These are phyloP conservation scores for Penicillium arizonense DNA, from an alignment of 495 filamentous ascomycete species.

Conservation along the genomic window DNA sequence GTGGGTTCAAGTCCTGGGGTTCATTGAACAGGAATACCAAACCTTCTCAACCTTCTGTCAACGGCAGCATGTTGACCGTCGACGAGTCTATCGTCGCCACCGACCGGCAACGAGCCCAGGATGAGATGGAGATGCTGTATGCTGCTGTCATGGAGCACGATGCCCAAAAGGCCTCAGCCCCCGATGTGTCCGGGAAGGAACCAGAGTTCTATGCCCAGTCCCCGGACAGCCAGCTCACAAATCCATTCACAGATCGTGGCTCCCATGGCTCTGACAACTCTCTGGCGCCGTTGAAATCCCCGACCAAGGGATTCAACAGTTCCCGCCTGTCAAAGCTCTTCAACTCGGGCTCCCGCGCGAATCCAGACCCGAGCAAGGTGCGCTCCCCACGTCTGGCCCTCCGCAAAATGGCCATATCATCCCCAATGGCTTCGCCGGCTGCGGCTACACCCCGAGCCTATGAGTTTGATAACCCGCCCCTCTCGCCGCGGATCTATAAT, in stretches of 20 bases:
- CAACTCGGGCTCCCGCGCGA: slow-evolving; percentile 56
- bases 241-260: slow-evolving; percentile 37
- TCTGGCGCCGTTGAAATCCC: slow-evolving; percentile 18
- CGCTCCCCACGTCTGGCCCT: slow-evolving; percentile 51
- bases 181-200: slow-evolving; percentile 16
- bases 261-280: slow-evolving; percentile 17
- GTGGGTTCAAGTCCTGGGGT: slow-evolving; percentile 41
- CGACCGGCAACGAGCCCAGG: slow-evolving; percentile 69
- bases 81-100: slow-evolving; percentile 72
- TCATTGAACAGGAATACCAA: slow-evolving; percentile 34
- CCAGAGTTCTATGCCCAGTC: slow-evolving; percentile 27
- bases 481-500: slow-evolving; percentile 58
- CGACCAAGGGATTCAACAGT: slow-evolving; percentile 27
- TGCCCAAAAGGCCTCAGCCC: slow-evolving; percentile 56
- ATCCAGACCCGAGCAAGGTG: slow-evolving; percentile 47
- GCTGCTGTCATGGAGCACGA: slow-evolving; percentile 89
- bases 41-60: slow-evolving; percentile 36
- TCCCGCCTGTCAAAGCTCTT: slow-evolving; percentile 49
- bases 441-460: slow-evolving; percentile 36
- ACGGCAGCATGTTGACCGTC: slow-evolving; percentile 58
- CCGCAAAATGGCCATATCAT: slow-evolving; percentile 56
- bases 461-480: slow-evolving; percentile 49
- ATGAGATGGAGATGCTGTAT: slow-evolving; percentile 86
- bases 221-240: slow-evolving; percentile 36
- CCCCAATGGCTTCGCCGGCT: slow-evolving; percentile 55